These are phyloP conservation scores for Acmispon strigosus DNA, from an alignment of 306 rosid genomes.

Conservation along the genomic window DNA sequence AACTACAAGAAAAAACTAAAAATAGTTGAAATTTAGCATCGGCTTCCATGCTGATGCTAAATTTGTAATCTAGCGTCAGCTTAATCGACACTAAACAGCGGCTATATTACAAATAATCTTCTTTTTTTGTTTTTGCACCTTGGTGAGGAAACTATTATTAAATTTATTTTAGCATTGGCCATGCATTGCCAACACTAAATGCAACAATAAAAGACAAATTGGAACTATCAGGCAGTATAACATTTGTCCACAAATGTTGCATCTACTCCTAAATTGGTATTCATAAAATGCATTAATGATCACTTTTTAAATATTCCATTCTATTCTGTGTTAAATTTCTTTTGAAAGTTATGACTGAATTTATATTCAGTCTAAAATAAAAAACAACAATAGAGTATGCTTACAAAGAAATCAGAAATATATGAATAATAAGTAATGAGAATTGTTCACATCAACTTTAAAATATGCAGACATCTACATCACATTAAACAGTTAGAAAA, in stretches of 20 bases:
- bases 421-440: background rate
- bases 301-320: background rate
- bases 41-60: no score
- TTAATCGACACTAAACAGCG: no score
- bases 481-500: background rate
- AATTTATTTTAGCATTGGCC: no score
- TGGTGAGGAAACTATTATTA: no score
- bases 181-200: background rate
- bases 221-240: background rate
- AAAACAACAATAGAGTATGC: background rate
- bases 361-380: background rate
- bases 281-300: background rate
- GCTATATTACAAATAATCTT: no score
- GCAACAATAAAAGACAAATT: background rate
- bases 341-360: background rate
- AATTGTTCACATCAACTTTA: background rate
- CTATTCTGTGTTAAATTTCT: background rate
- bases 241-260: background rate
- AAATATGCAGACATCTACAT: background rate
- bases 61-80: no score
- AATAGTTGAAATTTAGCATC: no score
- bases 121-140: no score
- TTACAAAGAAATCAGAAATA: background rate
- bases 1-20: no score
- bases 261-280: background rate